phyloP scores from a whole-genome alignment of 2,329 filamentous ascomycete genomes.

The Chaetomium sp. region DNA sequence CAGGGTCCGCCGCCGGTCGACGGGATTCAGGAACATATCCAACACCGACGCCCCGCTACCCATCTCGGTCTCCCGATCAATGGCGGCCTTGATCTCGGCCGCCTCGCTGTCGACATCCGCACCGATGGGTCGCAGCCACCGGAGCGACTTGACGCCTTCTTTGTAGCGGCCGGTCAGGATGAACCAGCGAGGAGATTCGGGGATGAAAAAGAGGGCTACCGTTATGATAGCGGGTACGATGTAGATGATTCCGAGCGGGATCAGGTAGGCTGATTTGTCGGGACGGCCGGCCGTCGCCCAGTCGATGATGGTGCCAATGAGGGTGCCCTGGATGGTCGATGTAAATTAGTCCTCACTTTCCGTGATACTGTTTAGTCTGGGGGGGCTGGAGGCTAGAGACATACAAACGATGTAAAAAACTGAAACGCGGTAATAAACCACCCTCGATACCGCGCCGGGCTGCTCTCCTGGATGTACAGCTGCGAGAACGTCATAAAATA shows the following conservation, averaged over 20 bases:
- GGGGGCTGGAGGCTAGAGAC: background rate
- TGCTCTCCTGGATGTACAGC: conserved; percentile 31
- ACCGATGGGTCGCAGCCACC: conserved; percentile 32
- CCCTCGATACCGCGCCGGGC: conserved; percentile 26
- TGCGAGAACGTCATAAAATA: conserved; percentile 49
- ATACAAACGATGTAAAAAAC: conserved; percentile 28
- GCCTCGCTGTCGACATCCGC: conserved; percentile 30
- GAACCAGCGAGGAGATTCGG: conserved; percentile 37
- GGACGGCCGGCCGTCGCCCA: conserved; percentile 38
- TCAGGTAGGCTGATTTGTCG: conserved; percentile 34
- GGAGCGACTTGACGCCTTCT: conserved; percentile 28
- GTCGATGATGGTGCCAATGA: conserved; percentile 45
- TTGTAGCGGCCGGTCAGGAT: conserved; percentile 32
- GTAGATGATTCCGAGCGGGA: conserved; percentile 36
- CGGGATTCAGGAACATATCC: conserved; percentile 45
- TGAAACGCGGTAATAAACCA: conserved; percentile 34
- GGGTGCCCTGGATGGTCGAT: conserved; percentile 12
- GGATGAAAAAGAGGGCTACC: conserved; percentile 33
- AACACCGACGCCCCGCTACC: conserved; percentile 32
- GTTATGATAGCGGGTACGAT: conserved; percentile 33
- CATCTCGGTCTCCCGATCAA: conserved; percentile 30
- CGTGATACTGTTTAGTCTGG: background rate
- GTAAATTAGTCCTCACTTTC: background rate
- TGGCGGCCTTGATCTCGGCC: conserved; percentile 32
- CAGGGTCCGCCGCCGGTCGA: conserved; percentile 45